Conservation (phyloP, 139 green algal species). For the Desmodesmus armatus region DNA sequence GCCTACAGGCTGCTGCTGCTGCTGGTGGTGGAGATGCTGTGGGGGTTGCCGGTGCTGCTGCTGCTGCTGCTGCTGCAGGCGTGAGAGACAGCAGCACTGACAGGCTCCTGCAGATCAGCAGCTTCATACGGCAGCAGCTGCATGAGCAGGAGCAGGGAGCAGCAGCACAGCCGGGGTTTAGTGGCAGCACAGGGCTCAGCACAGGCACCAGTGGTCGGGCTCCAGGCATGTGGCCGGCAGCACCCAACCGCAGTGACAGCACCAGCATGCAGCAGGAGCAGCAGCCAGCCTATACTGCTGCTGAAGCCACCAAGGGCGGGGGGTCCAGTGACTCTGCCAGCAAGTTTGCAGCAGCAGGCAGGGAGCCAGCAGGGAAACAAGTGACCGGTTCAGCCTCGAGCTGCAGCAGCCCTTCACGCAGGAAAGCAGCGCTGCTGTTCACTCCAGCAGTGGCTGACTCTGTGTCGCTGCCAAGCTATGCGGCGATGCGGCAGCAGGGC, state of each 20-base stretch:
- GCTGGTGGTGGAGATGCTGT: background rate
- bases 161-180: background rate
- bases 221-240: background rate
- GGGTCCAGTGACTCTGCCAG: background rate
- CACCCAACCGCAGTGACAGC: background rate
- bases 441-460: background rate
- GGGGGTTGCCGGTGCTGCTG: background rate
- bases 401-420: background rate
- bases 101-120: background rate
- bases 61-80: background rate
- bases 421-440: background rate
- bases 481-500: conserved; percentile 18
- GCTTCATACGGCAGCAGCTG: background rate
- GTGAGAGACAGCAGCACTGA: background rate
- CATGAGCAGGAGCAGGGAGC: no score
- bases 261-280: background rate
- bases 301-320: background rate
- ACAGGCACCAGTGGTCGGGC: background rate
- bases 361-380: background rate
- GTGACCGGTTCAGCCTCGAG: background rate
- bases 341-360: background rate
- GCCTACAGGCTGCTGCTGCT: background rate
- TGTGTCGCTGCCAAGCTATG: conserved; percentile 27
- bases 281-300: background rate
- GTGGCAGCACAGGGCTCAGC: no score